Percentiles rank a stretch among this genome's conserved stretches.
Conservation (phyloP, 257 asterid genomes). For the Primulina huaijiensis region DNA sequence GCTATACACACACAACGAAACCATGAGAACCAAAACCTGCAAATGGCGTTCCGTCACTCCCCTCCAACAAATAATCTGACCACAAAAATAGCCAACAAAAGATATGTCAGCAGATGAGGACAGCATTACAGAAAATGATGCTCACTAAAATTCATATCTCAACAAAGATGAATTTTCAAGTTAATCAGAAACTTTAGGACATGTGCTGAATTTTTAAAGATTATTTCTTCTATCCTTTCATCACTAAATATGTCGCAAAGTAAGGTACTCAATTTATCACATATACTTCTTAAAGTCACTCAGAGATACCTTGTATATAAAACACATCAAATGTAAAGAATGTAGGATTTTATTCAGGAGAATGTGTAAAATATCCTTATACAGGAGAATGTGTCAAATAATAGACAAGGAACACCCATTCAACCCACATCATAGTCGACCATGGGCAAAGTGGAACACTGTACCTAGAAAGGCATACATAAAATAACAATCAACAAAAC, state of each 20-base stretch:
- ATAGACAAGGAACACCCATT: conserved; percentile 14
- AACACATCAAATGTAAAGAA: background rate
- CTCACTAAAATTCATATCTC: too few species aligned
- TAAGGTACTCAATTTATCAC: background rate
- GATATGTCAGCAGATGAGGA: conserved; percentile 31
- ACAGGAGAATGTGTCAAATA: conserved; percentile 7
- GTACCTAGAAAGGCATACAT: background rate
- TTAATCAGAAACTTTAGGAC: background rate
- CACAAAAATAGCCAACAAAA: conserved; percentile 24
- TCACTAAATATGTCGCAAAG: background rate
- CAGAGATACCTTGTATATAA: background rate
- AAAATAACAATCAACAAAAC: conserved; percentile 10
- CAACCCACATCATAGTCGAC: conserved; percentile 1
- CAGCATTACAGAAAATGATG: conserved; percentile 9
- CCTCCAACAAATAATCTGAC: conserved; percentile 98
- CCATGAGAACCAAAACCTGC: conserved; percentile 61
- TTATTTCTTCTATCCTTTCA: background rate
- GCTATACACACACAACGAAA: conserved; percentile 5
- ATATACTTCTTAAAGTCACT: background rate
- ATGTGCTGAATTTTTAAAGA: background rate
- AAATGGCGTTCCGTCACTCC: conserved; percentile 97
- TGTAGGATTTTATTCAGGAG: background rate
- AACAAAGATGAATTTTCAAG: too few species aligned
- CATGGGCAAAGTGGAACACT: background rate
- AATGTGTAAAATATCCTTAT: conserved; percentile 6